These are phyloP conservation scores for Zygoascus ofunaensis DNA, from an alignment of 805 yeast species.

Conservation along the genomic window DNA sequence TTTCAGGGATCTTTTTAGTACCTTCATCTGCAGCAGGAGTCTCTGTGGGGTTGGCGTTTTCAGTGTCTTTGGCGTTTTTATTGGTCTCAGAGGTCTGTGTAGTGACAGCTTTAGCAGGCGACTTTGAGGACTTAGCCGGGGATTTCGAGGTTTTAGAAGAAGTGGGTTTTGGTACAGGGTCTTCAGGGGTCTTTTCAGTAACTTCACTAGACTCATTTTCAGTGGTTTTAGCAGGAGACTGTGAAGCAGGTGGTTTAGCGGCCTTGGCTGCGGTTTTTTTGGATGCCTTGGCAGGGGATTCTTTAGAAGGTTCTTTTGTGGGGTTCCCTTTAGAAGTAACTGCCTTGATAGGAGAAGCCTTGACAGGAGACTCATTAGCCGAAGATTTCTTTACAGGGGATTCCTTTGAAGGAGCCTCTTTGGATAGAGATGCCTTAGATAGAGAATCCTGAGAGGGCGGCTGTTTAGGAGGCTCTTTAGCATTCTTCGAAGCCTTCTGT, in stretches of 20 bases:
- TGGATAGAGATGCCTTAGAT: neutral
- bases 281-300: neutral
- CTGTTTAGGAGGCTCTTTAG: too few relatives aligned
- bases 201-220: neutral
- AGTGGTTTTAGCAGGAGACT: slow-evolving; percentile 1
- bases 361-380: neutral
- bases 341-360: too few relatives aligned
- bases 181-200: neutral
- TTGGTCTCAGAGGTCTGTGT: too few relatives aligned
- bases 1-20: too few relatives aligned
- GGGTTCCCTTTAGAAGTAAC: too few relatives aligned
- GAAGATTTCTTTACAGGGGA: neutral
- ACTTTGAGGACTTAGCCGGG: too few relatives aligned
- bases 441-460: neutral
- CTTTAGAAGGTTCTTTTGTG: too few relatives aligned
- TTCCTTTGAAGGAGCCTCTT: neutral
- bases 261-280: slow-evolving; percentile 3
- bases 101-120: neutral
- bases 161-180: neutral
- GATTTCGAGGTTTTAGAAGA: too few relatives aligned
- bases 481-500: too few relatives aligned
- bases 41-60: too few relatives aligned
- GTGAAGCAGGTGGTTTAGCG: neutral
- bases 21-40: too few relatives aligned
- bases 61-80: too few relatives aligned